Percentiles rank a stretch among this genome's conserved stretches.
Evolutionary conservation across 2,329 filamentous ascomycete genomes (phyloP).

Genomic region (Tolypocladium guangdongense): DNA sequence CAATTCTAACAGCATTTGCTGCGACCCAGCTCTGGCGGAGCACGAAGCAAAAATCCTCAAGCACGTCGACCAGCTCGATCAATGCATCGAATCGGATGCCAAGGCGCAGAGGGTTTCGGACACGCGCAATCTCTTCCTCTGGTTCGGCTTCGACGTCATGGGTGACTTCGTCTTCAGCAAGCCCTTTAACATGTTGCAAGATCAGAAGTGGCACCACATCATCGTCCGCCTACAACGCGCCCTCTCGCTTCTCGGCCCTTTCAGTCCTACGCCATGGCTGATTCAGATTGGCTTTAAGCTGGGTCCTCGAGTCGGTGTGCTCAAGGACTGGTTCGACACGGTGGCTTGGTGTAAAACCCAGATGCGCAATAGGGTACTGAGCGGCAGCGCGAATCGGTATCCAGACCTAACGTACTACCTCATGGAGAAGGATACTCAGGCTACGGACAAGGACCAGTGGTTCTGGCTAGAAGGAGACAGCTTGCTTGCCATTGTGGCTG

Average conservation of each 20-base stretch:
- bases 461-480: slow-evolving; percentile 1
- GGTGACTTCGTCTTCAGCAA: slow-evolving; percentile 24
- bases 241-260: slow-evolving; percentile 15
- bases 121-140: slow-evolving; percentile 13
- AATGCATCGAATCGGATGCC: background rate
- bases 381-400: background rate
- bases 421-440: slow-evolving; percentile 1
- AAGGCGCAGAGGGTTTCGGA: slow-evolving; percentile 11
- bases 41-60: background rate
- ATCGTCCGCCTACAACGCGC: slow-evolving; percentile 14
- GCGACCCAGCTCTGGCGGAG: background rate
- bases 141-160: slow-evolving; percentile 23
- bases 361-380: slow-evolving; percentile 6
- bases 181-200: slow-evolving; percentile 21
- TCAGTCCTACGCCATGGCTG: slow-evolving; percentile 17
- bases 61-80: background rate
- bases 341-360: slow-evolving; percentile 11
- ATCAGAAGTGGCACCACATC: slow-evolving; percentile 15
- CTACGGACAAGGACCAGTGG: background rate
- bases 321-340: slow-evolving; percentile 13
- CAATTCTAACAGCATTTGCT: background rate
- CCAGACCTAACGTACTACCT: slow-evolving; percentile 1
- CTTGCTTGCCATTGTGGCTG: slow-evolving; percentile 10
- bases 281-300: slow-evolving; percentile 12
- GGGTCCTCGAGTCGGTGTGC: slow-evolving; percentile 4